Base-by-base conservation (phyloP, 495 filamentous ascomycete genomes). In the Cudoniella acicularis region DNA sequence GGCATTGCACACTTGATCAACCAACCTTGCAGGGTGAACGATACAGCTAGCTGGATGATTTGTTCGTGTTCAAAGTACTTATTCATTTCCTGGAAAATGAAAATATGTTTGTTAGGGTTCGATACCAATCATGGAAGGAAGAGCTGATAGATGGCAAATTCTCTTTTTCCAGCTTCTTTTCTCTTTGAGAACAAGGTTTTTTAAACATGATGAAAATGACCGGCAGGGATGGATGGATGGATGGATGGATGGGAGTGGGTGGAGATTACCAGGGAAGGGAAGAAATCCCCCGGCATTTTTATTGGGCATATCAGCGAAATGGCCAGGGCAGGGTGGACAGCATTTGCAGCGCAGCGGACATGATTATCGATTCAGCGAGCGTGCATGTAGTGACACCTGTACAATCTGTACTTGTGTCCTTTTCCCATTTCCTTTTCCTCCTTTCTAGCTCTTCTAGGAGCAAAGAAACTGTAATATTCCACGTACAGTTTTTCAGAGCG, bases 31-130 rank as follows among this genome's bases (percentile, higher is more conserved):
- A 21, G 18, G 18, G 6, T 46, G 43, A 46, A 9, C 43, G 43
- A 46, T 6, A 46, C 43, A 46, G 43, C 43, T 46, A 17, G 43
- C 43, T n/a, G 43, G 43, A 8, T 9, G 11, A 21, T 21, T 9
- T 46, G 43, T 46, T 46, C 43, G 18, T 21, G 43, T 46, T 46
- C 43, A 46, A 46, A n/a, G 43, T 46, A 46, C 43, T n/a, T 21
- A 46, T n/a, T 21, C 11, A 21, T 46, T 16, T 21, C 43, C 3
- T 46, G 13, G 43, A n/a, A 41, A 16, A 17, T 46, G 11, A 3
- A 46, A 46, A 21, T n/a, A 46, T 46, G 8, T 46, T 46, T 46
- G 18, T n/a, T 17, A 46, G 43, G 43, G 18, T 46, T 46, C 17
- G 43, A 46, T 46, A 46, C 43, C 43, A 46, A 46, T 46, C 13